Base-by-base conservation (phyloP, 352 stramenopile species). In the Globisporangium cystogenes region DNA sequence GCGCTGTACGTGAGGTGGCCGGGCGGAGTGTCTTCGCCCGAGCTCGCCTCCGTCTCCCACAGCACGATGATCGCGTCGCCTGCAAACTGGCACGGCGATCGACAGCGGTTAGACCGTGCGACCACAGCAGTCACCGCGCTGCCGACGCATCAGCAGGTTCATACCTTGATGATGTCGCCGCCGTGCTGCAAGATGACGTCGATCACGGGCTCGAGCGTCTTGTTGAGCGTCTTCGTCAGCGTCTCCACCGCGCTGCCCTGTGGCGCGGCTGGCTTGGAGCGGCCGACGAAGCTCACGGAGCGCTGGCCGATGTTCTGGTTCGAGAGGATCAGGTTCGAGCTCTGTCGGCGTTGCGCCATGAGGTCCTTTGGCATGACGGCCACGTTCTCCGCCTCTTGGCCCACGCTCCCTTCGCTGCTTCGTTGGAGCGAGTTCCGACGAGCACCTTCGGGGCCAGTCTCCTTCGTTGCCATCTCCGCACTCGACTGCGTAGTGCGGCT, bases 101-200 rank as follows among this genome's bases (percentile, higher is more conserved):
- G 31, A 36, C 31, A 36, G 12, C 31, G n/a, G 31, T 36, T 14
- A 36, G 31, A 10, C 11, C 31, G 26, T 40, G 26, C 40, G 16
- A 4, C 37, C 5, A 39, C 20, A 11, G n/a, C n/a, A 23, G 1
- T 4, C 23, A 29, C 29, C 29, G 21, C 11, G 20, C 23, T 2
- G 10, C 29, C 4, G 8, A 2, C 23, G 14, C 4, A 33, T 31
- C 7, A 3, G 16, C 0, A 21, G 10, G 12, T 1, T 1, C 43
- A n/a, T 53, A 69, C 62, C 55, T 92, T 92, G 59, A 92, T 87
- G 50, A 92, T 92, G 49, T 92, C 82, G 7, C 78, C 82, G 6
- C 73, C 72, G 50, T 87, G 76, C 48, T 83, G 70, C 6, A 84
- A 53, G 40, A 92, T 90, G 8, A 90, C 76, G 35, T 89, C 66